These are phyloP conservation scores for Apiospora marii DNA, from an alignment of 2,329 filamentous ascomycete genomes.

Conservation along the genomic window DNA sequence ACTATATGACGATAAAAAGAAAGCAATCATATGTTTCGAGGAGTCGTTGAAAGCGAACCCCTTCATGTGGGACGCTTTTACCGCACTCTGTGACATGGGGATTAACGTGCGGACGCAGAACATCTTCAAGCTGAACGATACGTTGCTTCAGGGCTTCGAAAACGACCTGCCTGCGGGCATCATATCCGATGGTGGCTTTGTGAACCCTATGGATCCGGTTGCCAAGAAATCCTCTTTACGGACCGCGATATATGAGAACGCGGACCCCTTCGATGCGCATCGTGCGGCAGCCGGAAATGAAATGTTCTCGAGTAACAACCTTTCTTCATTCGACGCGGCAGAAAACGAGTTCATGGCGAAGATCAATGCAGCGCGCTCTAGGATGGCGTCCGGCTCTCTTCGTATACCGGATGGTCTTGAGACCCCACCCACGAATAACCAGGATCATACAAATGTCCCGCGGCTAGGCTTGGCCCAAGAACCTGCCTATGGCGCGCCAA, in stretches of 20 bases:
- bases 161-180: slow-evolving; percentile 42
- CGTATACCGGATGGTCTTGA: slow-evolving; percentile 65
- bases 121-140: slow-evolving; percentile 79
- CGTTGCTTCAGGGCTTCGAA: slow-evolving; percentile 57
- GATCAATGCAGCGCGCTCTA: slow-evolving; percentile 60
- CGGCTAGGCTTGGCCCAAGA: slow-evolving; percentile 48
- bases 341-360: slow-evolving; percentile 65
- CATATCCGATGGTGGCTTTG: slow-evolving; percentile 42
- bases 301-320: slow-evolving; percentile 47
- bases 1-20: slow-evolving; percentile 81
- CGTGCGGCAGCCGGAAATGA: slow-evolving; percentile 51
- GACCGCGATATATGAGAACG: slow-evolving; percentile 45
- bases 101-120: slow-evolving; percentile 82
- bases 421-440: slow-evolving; percentile 63
- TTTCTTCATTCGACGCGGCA: slow-evolving; percentile 50
- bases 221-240: slow-evolving; percentile 52
- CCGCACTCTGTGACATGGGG: slow-evolving; percentile 85
- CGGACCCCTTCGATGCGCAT: slow-evolving; percentile 62
- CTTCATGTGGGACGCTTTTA: slow-evolving; percentile 98
- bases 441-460: slow-evolving; percentile 45
- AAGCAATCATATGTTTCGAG: slow-evolving; percentile 86
- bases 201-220: slow-evolving; percentile 49
- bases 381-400: slow-evolving; percentile 50
- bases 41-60: slow-evolving; percentile 89
- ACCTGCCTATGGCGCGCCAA: slow-evolving; percentile 59